phyloP scores from a whole-genome alignment of 805 yeast genomes.

The Ogataea polymorpha region DNA sequence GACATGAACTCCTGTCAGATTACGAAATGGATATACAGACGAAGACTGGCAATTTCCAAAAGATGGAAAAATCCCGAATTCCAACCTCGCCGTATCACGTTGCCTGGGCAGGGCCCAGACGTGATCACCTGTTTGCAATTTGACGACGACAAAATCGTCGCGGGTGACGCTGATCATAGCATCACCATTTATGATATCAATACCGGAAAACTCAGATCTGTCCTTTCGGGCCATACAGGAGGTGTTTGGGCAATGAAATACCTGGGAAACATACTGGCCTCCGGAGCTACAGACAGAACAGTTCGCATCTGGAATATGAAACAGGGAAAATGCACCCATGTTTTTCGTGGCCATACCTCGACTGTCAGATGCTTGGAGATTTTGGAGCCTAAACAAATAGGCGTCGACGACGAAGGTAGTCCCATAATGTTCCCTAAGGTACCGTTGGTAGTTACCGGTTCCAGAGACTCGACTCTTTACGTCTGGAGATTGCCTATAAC shows the following conservation, averaged over 20 bases:
- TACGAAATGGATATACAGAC: slow-evolving; percentile 47
- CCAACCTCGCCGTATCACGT: slow-evolving; percentile 63
- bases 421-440: slow-evolving; percentile 54
- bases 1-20: slow-evolving; percentile 13
- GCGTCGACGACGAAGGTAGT: slow-evolving; percentile 56
- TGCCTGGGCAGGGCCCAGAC: slow-evolving; percentile 66
- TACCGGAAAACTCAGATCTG: slow-evolving; percentile 61
- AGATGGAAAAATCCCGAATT: slow-evolving; percentile 81
- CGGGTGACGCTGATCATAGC: slow-evolving; percentile 86
- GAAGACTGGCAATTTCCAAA: slow-evolving; percentile 51
- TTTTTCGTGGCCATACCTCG: slow-evolving; percentile 87
- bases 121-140: slow-evolving; percentile 96
- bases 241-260: slow-evolving; percentile 99
- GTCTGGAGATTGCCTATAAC: slow-evolving; percentile 71
- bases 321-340: slow-evolving; percentile 84
- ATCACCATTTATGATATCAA: slow-evolving; percentile 78
- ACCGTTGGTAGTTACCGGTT: slow-evolving; percentile 78
- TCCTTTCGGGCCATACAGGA: slow-evolving; percentile 86
- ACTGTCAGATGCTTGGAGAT: slow-evolving; percentile 91
- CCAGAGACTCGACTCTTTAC: slow-evolving; percentile 80
- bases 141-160: slow-evolving; percentile 84
- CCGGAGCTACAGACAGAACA: slow-evolving; percentile 93
- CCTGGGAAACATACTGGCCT: slow-evolving; percentile 75
- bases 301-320: slow-evolving; percentile 91
- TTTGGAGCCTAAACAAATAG: slow-evolving; percentile 61